Evolutionary conservation across 1,139 yeast genomes (phyloP).

Genomic region (Yamadazyma conglobata): DNA sequence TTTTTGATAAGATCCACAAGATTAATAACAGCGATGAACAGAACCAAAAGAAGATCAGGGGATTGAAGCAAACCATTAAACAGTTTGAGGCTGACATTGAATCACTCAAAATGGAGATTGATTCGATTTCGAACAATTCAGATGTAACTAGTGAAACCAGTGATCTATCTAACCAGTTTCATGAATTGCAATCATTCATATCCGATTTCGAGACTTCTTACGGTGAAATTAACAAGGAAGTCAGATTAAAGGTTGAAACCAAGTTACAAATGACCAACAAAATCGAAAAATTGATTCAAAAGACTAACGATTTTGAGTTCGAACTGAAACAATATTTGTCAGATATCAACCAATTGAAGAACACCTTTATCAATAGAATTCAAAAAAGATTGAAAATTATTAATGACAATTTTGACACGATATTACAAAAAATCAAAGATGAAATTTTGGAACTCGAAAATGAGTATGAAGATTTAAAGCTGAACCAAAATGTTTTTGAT

Average conservation of each 20-base stretch:
- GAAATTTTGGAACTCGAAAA: conserved; percentile 17
- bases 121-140: conserved; percentile 13
- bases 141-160: conserved; percentile 15
- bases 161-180: conserved; percentile 20
- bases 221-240: conserved; percentile 19
- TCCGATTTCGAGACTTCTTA: conserved; percentile 25
- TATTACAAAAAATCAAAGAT: conserved; percentile 31
- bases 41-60: conserved; percentile 37
- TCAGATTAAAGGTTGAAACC: conserved; percentile 25
- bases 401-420: conserved; percentile 37
- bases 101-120: conserved; percentile 21
- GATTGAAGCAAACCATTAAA: conserved; percentile 38
- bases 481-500: conserved; percentile 1
- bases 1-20: conserved; percentile 48
- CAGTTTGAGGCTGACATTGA: conserved; percentile 40
- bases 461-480: conserved; percentile 8
- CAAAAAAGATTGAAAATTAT: conserved; percentile 27
- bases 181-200: conserved; percentile 22
- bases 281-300: conserved; percentile 25
- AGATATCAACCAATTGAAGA: conserved; percentile 15
- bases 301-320: conserved; percentile 21
- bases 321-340: conserved; percentile 29
- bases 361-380: conserved; percentile 25
- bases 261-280: conserved; percentile 20
- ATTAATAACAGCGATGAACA: conserved; percentile 19